Base-by-base conservation (phyloP, 805 yeast species). In the Saccharomyces mikatae region DNA sequence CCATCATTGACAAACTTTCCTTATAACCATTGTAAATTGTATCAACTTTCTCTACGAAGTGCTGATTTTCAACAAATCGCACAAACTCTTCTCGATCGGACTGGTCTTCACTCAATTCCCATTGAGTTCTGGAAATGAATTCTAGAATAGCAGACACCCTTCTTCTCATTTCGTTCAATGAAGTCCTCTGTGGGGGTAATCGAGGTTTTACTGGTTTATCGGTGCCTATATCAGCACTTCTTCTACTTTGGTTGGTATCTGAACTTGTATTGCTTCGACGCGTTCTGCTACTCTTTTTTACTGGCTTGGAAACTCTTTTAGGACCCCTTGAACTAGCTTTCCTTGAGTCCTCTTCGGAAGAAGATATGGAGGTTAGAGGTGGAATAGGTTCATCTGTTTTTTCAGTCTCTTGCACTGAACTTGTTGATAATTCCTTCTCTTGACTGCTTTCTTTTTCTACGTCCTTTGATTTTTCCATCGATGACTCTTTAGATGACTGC, bases 141-240 rank as follows among this genome's bases (percentile, higher is more conserved):
- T 94, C 98, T 62, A 92, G 73, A 22, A 92, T 92, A 1, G 97
- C 95, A 2, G 89, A 86, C 1, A 90, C 87, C 56, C 99, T 79
- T 64, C 89, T 83, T 54, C 90, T 80, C 88, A 92, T 86, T 68
- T 92, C 99, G 61, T 80, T 79, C 56, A 91, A 70, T 2, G 90
- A 80, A 2, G 87, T 80, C 53, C 89, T 80, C 22, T 83, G 83
- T 55, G 85, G 85, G 6, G 96, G 97, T 47, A 83, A 74, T 54
- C 96, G 80, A 13, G 98, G 97, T 61, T 82, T 86, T 49, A 89
- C 84, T 2, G 92, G 87, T 66, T 85, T 87, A 57, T 79, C 82
- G 46, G 82, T 78, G 32, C 79, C 78, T 36, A 81, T 75, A 5
- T 78, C 78, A 2, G 63, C 30, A 9, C 58, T 59, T 44, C 22